These are phyloP conservation scores for Cylindrotheca closterium DNA, from an alignment of 108 stramenopile species.

Conservation along the genomic window DNA sequence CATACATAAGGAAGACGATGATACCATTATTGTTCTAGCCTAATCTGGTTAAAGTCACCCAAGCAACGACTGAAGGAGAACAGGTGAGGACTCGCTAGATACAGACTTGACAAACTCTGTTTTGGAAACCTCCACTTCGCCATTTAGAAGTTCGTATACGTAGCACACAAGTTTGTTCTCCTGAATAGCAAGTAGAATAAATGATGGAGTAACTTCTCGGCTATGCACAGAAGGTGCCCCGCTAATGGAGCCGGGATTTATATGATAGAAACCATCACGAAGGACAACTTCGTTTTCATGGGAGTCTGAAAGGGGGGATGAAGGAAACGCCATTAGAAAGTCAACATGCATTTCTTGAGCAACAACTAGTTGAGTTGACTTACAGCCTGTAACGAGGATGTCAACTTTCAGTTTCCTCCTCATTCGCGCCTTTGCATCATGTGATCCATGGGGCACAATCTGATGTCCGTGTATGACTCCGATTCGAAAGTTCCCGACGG, in stretches of 20 bases:
- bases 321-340: neutral
- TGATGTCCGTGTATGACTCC: conserved; percentile 96
- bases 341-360: neutral
- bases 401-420: conserved; percentile 90
- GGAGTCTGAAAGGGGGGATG: conserved; percentile 15
- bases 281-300: conserved; percentile 89
- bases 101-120: conserved; percentile 74
- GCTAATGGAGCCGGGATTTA: conserved; percentile 95
- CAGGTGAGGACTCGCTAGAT: conserved; percentile 11
- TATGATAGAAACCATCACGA: conserved; percentile 80
- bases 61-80: conserved; percentile 31
- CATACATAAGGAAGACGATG: too few species aligned
- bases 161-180: conserved; percentile 92
- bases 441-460: conserved; percentile 85
- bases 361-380: neutral
- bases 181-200: conserved; percentile 94
- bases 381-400: conserved; percentile 94
- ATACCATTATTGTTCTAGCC: too few species aligned
- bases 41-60: too few species aligned
- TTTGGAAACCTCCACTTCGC: conserved; percentile 78
- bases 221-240: conserved; percentile 80
- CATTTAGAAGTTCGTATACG: conserved; percentile 72
- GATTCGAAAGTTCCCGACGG: conserved; percentile 91
- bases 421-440: conserved; percentile 66
- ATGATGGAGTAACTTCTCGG: conserved; percentile 68